These are phyloP conservation scores for Coriaria nepalensis DNA, from an alignment of 306 rosid genomes.

Conservation along the genomic window DNA sequence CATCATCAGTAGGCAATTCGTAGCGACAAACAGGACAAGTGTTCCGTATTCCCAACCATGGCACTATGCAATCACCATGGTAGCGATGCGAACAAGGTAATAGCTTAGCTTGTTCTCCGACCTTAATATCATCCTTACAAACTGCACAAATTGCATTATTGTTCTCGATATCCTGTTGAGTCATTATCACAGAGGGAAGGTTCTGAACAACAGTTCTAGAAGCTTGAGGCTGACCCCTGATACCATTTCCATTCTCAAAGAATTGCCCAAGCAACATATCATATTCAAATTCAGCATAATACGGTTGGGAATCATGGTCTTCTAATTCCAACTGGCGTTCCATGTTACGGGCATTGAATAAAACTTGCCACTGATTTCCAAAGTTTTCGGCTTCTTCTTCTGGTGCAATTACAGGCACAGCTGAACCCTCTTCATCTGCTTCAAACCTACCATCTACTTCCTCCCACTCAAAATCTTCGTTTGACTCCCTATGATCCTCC, in stretches of 20 bases:
- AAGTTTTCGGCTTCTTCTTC: slow-evolving; percentile 24
- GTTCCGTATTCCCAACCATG: slow-evolving; percentile 70
- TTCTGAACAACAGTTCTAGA: slow-evolving; percentile 30
- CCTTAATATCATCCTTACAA: slow-evolving; percentile 53
- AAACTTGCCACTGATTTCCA: slow-evolving; percentile 55
- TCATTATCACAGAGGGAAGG: slow-evolving; percentile 37
- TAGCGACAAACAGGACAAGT: slow-evolving; percentile 86
- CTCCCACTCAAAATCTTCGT: slow-evolving; percentile 83
- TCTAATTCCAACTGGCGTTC: slow-evolving; percentile 29
- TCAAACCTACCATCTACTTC: slow-evolving; percentile 52
- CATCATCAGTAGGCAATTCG: slow-evolving; percentile 63
- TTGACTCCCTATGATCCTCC: slow-evolving; percentile 39
- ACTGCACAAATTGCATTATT: slow-evolving; percentile 48
- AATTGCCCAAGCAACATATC: slow-evolving; percentile 76
- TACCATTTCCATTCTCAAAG: slow-evolving; percentile 29
- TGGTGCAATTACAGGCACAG: slow-evolving; percentile 7
- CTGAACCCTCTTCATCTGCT: slow-evolving; percentile 24
- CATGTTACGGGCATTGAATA: slow-evolving; percentile 30
- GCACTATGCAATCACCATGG: slow-evolving; percentile 68
- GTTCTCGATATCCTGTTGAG: slow-evolving; percentile 31
- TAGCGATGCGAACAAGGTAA: slow-evolving; percentile 65
- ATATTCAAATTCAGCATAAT: slow-evolving; percentile 42
- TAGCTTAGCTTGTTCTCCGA: slow-evolving; percentile 40
- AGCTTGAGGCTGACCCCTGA: slow-evolving; percentile 48
- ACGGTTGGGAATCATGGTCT: slow-evolving; percentile 25